Conservation (phyloP, 192 early-diverging fungal genomes). For the Spinellus fusiger region DNA sequence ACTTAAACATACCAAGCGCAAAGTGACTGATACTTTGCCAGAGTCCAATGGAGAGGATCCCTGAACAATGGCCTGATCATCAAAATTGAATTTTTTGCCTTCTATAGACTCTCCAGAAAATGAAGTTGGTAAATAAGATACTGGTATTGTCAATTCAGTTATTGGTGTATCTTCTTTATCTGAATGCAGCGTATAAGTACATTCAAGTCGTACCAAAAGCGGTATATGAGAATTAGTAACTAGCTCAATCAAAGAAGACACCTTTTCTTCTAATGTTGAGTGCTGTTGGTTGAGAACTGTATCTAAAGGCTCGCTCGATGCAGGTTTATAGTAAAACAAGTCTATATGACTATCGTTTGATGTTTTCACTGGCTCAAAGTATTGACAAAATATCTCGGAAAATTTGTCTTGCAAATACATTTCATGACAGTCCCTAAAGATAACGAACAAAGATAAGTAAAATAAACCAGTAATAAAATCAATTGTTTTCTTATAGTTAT, state of each 20-base stretch:
- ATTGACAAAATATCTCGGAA: slow-evolving; percentile 45
- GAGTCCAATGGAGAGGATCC: background rate
- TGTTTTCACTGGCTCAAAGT: slow-evolving; percentile 45
- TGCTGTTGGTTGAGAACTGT: slow-evolving; percentile 5
- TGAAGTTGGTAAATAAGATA: background rate
- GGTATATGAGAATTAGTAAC: slow-evolving; percentile 58
- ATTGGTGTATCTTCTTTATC: background rate
- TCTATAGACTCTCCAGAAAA: background rate
- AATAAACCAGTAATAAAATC: background rate
- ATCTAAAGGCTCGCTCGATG: slow-evolving; percentile 27
- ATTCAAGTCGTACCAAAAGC: slow-evolving; percentile 61
- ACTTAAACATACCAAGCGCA: slow-evolving; percentile 55
- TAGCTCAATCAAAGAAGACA: slow-evolving; percentile 26
- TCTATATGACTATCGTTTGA: slow-evolving; percentile 27
- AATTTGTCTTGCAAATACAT: slow-evolving; percentile 40
- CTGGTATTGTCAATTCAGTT: background rate
- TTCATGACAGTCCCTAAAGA: slow-evolving; percentile 27
- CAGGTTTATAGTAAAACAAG: slow-evolving; percentile 58
- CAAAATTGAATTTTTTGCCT: background rate
- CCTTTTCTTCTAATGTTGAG: slow-evolving; percentile 1
- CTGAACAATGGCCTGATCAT: background rate
- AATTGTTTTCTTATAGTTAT: background rate
- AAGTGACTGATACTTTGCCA: background rate
- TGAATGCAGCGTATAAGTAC: slow-evolving; percentile 34
- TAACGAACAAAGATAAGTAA: background rate